These are phyloP conservation scores for Hypericum androsaemum DNA, from an alignment of 345 rosid genomes.

Conservation along the genomic window DNA sequence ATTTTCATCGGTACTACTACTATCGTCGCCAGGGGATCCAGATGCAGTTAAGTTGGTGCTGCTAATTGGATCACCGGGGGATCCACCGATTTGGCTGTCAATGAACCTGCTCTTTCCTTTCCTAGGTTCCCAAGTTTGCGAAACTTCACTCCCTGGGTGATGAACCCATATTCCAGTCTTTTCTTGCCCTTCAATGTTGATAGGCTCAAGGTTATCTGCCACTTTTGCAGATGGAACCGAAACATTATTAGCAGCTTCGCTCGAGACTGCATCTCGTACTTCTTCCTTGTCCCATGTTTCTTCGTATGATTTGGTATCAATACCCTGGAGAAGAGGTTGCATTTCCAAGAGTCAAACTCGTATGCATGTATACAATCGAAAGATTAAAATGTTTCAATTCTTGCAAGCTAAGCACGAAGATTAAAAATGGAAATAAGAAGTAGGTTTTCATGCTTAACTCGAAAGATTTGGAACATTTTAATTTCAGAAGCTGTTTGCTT, in stretches of 20 bases:
- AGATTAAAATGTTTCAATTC: too few species aligned
- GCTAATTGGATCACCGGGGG: conserved; percentile 27
- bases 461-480: too few species aligned
- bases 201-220: conserved; percentile 60
- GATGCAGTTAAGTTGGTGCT: conserved; percentile 22
- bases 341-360: conserved; percentile 2
- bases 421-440: too few species aligned
- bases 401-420: too few species aligned
- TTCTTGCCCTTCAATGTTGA: conserved; percentile 58
- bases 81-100: conserved; percentile 32
- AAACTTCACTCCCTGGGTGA: conserved; percentile 72
- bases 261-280: conserved; percentile 28
- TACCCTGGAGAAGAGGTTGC: conserved; percentile 30
- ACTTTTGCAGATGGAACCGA: conserved; percentile 17
- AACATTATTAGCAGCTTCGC: conserved; percentile 21
- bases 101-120: conserved; percentile 53
- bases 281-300: conserved; percentile 28
- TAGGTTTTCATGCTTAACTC: too few species aligned
- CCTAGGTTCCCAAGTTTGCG: conserved; percentile 76
- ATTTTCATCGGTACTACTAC: conserved; percentile 41
- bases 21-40: conserved; percentile 30
- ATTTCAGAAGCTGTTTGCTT: too few species aligned
- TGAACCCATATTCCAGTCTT: conserved; percentile 77
- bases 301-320: conserved; percentile 13
- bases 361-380: too few species aligned